phyloP scores from a whole-genome alignment of 1,284 basidiomycete genomes.

The Mycosarcoma maydis region DNA sequence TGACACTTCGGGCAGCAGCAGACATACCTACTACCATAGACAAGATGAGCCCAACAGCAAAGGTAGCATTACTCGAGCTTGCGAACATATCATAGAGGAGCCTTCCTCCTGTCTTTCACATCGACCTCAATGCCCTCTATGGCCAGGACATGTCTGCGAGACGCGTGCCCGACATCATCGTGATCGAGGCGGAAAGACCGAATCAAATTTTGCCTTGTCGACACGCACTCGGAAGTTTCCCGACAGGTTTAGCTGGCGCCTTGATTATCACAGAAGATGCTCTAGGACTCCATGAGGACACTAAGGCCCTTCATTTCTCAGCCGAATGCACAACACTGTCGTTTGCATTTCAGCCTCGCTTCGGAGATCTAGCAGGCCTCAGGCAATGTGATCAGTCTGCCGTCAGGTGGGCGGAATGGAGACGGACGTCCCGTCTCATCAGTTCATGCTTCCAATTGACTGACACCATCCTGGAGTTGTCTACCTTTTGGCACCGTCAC shows the following conservation, averaged over 20 bases:
- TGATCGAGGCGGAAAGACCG: slow-evolving; percentile 1
- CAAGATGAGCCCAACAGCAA: too few species aligned
- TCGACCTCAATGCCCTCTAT: too few species aligned
- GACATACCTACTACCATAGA: too few species aligned
- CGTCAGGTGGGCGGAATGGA: background rate
- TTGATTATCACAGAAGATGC: background rate
- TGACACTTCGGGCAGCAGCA: too few species aligned
- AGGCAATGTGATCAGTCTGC: background rate
- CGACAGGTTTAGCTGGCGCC: background rate
- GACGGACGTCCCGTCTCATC: background rate
- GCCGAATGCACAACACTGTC: too few species aligned
- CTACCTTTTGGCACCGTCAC: background rate
- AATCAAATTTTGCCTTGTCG: background rate
- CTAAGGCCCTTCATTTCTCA: background rate
- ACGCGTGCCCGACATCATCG: background rate
- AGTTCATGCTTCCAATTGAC: background rate
- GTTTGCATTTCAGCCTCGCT: too few species aligned
- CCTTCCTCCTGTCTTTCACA: too few species aligned
- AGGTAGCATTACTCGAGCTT: too few species aligned
- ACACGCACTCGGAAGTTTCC: background rate
- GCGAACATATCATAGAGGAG: too few species aligned
- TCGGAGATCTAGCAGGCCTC: background rate
- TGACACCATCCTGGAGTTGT: too few species aligned
- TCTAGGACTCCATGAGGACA: too few species aligned
- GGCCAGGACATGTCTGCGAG: background rate